phyloP scores from a whole-genome alignment of 2,329 filamentous ascomycete genomes.

The Aureobasidium mangrovei region DNA sequence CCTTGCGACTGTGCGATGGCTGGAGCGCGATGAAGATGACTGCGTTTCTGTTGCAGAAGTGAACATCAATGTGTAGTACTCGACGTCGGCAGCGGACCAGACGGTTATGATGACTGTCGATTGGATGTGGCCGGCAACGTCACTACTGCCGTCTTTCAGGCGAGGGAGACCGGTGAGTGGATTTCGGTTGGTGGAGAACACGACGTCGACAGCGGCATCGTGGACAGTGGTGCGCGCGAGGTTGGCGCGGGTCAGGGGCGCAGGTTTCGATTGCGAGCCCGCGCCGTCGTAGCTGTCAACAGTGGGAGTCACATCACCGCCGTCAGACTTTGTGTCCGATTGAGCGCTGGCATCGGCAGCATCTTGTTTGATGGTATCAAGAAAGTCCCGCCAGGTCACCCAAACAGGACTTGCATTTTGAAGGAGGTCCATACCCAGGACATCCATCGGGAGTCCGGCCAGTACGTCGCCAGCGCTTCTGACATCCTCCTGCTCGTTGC shows the following conservation, averaged over 20 bases:
- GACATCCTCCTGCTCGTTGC: constrained; percentile 19
- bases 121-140: constrained; percentile 34
- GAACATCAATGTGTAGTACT: constrained; percentile 67
- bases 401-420: constrained; percentile 52
- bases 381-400: constrained; percentile 43
- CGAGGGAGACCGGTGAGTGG: constrained; percentile 29
- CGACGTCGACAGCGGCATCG: constrained; percentile 59
- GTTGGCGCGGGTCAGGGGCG: constrained; percentile 15
- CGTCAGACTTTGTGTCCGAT: constrained; percentile 9
- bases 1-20: constrained; percentile 34
- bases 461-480: constrained; percentile 49
- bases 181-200: constrained; percentile 47
- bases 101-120: constrained; percentile 71
- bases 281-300: not conserved
- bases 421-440: constrained; percentile 65
- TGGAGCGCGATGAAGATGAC: constrained; percentile 12
- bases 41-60: constrained; percentile 43
- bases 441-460: constrained; percentile 55
- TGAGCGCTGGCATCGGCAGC: constrained; percentile 18
- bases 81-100: constrained; percentile 60
- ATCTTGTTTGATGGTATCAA: constrained; percentile 37
- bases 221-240: constrained; percentile 36
- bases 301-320: constrained; percentile 16
- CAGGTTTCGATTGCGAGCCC: not conserved
- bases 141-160: constrained; percentile 9